These are phyloP conservation scores for Geotrichum restrictum DNA, from an alignment of 1,139 yeast species.

Conservation along the genomic window DNA sequence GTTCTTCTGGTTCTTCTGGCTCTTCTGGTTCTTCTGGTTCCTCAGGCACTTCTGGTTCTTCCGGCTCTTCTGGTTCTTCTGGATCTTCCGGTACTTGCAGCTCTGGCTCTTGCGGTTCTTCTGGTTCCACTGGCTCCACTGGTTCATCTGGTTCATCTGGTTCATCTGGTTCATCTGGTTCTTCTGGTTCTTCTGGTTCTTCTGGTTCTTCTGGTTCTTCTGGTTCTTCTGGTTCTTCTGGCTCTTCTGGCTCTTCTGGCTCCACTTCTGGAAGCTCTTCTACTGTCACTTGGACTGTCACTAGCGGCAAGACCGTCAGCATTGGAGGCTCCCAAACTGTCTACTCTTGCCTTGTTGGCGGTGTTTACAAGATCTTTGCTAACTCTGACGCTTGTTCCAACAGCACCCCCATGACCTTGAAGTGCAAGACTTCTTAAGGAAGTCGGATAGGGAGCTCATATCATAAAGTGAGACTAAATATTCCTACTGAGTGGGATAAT, in stretches of 20 bases:
- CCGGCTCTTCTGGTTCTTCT: not conserved
- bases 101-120: not conserved
- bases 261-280: not conserved
- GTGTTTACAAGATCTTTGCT: slow-evolving; percentile 3
- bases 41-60: too few relatives aligned
- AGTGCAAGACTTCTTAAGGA: not conserved
- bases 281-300: not conserved
- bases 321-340: not conserved
- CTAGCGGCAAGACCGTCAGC: slow-evolving; percentile 2
- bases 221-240: too few relatives aligned
- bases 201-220: too few relatives aligned
- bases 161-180: too few relatives aligned
- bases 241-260: too few relatives aligned
- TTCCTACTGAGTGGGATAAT: too few relatives aligned
- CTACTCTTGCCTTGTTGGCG: slow-evolving; percentile 8
- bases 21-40: not conserved
- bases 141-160: too few relatives aligned
- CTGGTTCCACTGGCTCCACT: too few relatives aligned
- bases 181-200: too few relatives aligned
- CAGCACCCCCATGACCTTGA: slow-evolving; percentile 2
- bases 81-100: slow-evolving; percentile 1
- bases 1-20: not conserved
- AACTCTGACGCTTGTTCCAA: not conserved
- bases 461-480: too few relatives aligned
- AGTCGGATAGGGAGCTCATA: too few relatives aligned